Base-by-base conservation (phyloP, 352 stramenopile species). In the Phytophthora kernoviae region DNA sequence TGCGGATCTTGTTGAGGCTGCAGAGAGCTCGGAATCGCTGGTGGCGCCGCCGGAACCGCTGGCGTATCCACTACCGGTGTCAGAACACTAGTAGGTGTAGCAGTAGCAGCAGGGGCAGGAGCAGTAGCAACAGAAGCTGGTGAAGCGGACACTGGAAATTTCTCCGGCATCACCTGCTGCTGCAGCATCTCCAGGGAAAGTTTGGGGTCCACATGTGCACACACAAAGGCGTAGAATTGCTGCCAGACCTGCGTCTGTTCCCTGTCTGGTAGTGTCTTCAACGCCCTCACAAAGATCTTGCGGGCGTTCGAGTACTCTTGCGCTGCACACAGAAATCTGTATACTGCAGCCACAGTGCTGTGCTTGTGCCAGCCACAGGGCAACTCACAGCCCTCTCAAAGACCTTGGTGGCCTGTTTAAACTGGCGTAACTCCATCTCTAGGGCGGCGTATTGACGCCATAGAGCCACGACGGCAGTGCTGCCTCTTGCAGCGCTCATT, bases 361-460 rank as follows among this genome's bases (percentile, higher is more conserved):
- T 69, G 48, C 57, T 74, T 15, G 21, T 39, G 17, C 70, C 63
- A 1, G 78, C 81, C 2, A 89, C 62, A 8, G 78, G 67, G 45
- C 80, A 90, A 39, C 41, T 70, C 42, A 81, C 74, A 5, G 79
- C 84, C 37, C 68, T 58, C 55, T 93, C 84, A 49, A 91, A 88
- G 30, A 91, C 81, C 53, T 89, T 91, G 7, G 84, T 93, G 36
- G 84, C 82, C 64, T 93, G 84, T 54, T 93, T 93, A 58, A 93
- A 93, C 71, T 93, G 84, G 11, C 84, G 79, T 48, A 93, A 58
- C 30, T 88, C 84, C 42, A 91, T 87, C 68, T 93, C 84, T 40
- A 93, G 65, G 47, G 75, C 77, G n/a, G 81, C 81, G 58, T 91
- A 93, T n/a, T 66, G 51, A 3, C 69, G 43, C 75, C 79, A 93